Base-by-base conservation (phyloP, 768 basidiomycete species). In the Russula griseocarnosa region DNA sequence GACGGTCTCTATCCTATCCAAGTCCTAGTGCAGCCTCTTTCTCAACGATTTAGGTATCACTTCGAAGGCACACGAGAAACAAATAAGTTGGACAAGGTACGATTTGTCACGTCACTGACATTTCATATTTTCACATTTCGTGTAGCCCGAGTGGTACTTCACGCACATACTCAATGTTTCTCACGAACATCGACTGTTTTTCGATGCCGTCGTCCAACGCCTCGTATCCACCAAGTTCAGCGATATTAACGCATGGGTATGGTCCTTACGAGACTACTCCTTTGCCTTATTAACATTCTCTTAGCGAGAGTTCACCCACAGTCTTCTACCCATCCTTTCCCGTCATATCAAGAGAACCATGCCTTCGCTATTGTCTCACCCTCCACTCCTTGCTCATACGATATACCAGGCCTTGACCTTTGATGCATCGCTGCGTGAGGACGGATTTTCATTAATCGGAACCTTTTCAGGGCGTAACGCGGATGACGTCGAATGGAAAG, bases 111-210 rank as follows among this genome's bases (percentile, higher is more conserved):
- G 9, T 3, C 9, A 20, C 42, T 26, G 47, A 22, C 22, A 11
- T 50, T 50, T 11, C 26, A 28, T 36, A 1, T 18, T 24, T 60
- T 38, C 57, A 55, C 28, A 53, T 53, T 16, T 16, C 6, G 28
- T 62, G 26, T 70, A 96, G 93, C 96, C 97, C 1, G 97, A 98
- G 74, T 98, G 95, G 92, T 98, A 92, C 70, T 91, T 98, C 72
- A 88, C 93, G 3, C 92, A 98, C 73, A 79, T 98, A 26, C 80
- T 92, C 54, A 95, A 98, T 71, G 83, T 89, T 62, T 82, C 85
- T 14, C 92, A 94, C 69, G 91, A 96, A 61, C 94, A 98, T 65
- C 81, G 83, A 28, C 74, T 79, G 2, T 95, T 98, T 74, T 85
- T 97, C 81, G 85, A 90, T 55, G 76, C 75, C 10, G 78, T 88